A percentile compares a stretch with the other conserved stretches of the same genome.
These are phyloP conservation scores for Rhodamnia rubescens DNA, from an alignment of 345 rosid species.

Conservation along the genomic window DNA sequence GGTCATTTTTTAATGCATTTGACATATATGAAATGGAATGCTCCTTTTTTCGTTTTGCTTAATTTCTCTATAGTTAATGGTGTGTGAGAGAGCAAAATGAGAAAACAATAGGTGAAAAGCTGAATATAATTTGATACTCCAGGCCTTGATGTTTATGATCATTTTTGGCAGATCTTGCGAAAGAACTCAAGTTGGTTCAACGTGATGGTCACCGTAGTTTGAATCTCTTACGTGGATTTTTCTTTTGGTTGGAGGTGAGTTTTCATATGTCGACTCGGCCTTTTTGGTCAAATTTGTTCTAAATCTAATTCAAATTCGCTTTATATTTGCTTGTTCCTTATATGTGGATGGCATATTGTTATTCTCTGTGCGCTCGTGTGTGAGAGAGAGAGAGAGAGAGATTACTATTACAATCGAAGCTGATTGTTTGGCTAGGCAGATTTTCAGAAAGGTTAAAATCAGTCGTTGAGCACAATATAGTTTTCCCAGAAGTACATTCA, in stretches of 20 bases:
- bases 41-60: not conserved
- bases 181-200: not conserved
- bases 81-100: not conserved
- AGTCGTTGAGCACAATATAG: not conserved
- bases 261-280: not conserved
- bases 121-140: not conserved
- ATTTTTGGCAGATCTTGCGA: constrained; percentile 36
- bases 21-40: not conserved
- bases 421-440: not conserved
- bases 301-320: not conserved
- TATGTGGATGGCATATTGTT: not conserved
- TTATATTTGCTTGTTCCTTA: not conserved
- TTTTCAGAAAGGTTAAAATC: not conserved
- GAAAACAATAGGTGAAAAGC: not conserved
- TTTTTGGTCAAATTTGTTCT: not conserved
- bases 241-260: constrained; percentile 61
- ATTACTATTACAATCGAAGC: not conserved
- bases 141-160: not conserved
- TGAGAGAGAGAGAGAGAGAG: not conserved
- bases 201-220: constrained; percentile 18
- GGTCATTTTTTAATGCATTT: not conserved
- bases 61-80: not conserved
- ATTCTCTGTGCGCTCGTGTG: not conserved
- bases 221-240: constrained; percentile 67
- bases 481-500: not conserved